These are phyloP conservation scores for Diaporthe caulivora DNA, from an alignment of 2,329 filamentous ascomycete species.

Conservation along the genomic window DNA sequence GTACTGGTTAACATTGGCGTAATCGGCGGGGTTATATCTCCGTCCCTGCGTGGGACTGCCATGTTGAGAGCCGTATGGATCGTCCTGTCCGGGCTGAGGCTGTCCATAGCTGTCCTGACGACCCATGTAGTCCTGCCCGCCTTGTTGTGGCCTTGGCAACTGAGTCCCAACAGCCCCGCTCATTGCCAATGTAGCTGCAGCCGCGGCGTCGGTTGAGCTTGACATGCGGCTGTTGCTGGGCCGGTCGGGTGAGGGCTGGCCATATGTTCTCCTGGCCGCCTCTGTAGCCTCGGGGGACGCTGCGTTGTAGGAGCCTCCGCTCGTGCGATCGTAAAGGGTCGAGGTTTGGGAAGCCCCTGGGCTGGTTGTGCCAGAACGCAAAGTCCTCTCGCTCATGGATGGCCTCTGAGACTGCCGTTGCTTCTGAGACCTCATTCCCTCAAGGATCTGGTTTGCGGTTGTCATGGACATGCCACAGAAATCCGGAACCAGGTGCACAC, in stretches of 20 bases:
- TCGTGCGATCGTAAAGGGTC: conserved; percentile 39
- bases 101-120: conserved; percentile 46
- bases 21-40: conserved; percentile 83
- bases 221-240: conserved; percentile 65
- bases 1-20: conserved; percentile 69
- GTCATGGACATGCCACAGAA: conserved; percentile 99
- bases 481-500: conserved; percentile 95
- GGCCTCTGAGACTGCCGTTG: conserved; percentile 69
- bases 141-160: conserved; percentile 45
- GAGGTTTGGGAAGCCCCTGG: conserved; percentile 52
- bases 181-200: conserved; percentile 72
- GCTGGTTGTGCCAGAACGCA: conserved; percentile 67
- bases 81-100: conserved; percentile 50
- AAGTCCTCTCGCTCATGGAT: conserved; percentile 74
- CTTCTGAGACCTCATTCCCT: conserved; percentile 84
- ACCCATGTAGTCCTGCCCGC: conserved; percentile 51
- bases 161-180: conserved; percentile 58
- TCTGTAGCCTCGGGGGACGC: conserved; percentile 69
- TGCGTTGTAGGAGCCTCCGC: conserved; percentile 41
- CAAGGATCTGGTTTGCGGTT: conserved; percentile 91
- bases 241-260: conserved; percentile 63
- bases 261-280: conserved; percentile 74
- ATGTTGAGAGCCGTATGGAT: conserved; percentile 53
- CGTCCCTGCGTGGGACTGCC: conserved; percentile 63
- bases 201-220: conserved; percentile 60